phyloP scores from a whole-genome alignment of 2,329 filamentous ascomycete genomes.

The Exophiala viscosa region DNA sequence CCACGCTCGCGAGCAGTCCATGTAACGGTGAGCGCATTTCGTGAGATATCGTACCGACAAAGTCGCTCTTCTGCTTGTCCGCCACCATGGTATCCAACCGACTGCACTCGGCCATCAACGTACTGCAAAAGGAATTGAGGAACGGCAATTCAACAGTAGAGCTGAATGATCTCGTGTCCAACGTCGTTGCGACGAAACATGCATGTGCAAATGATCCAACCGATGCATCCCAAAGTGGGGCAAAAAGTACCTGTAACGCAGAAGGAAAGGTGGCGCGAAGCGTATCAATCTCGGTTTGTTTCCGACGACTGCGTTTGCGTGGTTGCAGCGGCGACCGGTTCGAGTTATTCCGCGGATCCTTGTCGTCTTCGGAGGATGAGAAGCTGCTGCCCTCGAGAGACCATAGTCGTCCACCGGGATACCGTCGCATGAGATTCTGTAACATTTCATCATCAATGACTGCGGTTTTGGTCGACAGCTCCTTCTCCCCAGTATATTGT shows the following conservation, averaged over 20 bases:
- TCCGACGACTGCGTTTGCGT: constrained; percentile 9
- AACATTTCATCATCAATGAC: constrained; percentile 13
- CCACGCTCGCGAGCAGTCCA: constrained; percentile 48
- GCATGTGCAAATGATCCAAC: constrained; percentile 15
- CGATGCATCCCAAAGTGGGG: constrained; percentile 50
- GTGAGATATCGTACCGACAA: constrained; percentile 52
- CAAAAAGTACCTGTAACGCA: constrained; percentile 45
- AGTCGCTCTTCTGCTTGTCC: constrained; percentile 50
- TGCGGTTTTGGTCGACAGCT: constrained; percentile 1
- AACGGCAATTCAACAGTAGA: constrained; percentile 39
- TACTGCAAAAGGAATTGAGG: constrained; percentile 39
- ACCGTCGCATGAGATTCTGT: constrained; percentile 38
- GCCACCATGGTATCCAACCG: constrained; percentile 41
- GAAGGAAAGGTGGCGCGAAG: constrained; percentile 38
- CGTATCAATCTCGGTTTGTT: constrained; percentile 29
- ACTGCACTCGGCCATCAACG: constrained; percentile 41
- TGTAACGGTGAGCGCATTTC: constrained; percentile 50
- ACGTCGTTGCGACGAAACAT: constrained; percentile 9
- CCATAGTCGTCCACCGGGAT: constrained; percentile 48
- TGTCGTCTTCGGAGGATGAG: constrained; percentile 47
- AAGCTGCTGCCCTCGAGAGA: constrained; percentile 43
- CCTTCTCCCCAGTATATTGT: constrained; percentile 13
- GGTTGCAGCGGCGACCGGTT: background rate
- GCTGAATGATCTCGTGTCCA: constrained; percentile 37
- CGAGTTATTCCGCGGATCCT: constrained; percentile 40